Conservation (phyloP, 805 yeast genomes). For the Pichia paraexigua region DNA sequence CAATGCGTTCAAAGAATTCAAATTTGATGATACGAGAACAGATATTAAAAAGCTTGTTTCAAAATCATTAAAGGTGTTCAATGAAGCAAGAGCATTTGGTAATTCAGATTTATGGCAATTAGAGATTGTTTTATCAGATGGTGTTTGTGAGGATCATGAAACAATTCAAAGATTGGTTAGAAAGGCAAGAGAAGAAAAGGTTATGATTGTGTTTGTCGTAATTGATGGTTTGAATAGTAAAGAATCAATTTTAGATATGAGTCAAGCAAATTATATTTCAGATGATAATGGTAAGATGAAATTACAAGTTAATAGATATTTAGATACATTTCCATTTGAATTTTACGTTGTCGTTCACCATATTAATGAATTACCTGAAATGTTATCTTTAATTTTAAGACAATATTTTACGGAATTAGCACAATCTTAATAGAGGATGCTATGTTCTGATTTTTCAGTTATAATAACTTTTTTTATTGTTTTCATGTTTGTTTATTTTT, state of each 20-base stretch:
- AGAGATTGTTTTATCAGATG: conserved; percentile 89
- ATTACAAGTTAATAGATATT: conserved; percentile 71
- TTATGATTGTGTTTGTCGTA: conserved; percentile 91
- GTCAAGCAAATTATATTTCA: conserved; percentile 76
- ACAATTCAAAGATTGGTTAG: conserved; percentile 77
- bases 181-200: conserved; percentile 81
- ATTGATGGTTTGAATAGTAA: conserved; percentile 81
- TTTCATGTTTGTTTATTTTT: not conserved
- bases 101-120: conserved; percentile 79
- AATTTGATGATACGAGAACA: conserved; percentile 81
- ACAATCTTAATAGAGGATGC: conserved; percentile 8
- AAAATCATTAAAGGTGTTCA: conserved; percentile 67
- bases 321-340: conserved; percentile 94
- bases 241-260: conserved; percentile 90
- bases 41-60: conserved; percentile 69
- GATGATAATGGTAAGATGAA: conserved; percentile 63
- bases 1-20: conserved; percentile 76
- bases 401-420: conserved; percentile 80
- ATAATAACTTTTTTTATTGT: not conserved
- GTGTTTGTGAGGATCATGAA: conserved; percentile 93
- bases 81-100: conserved; percentile 38
- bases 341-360: conserved; percentile 90
- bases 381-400: conserved; percentile 80
- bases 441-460: not conserved
- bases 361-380: conserved; percentile 83